Evolutionary conservation across 2,329 filamentous ascomycete genomes (phyloP).

Genomic region (Amauroascus niger): DNA sequence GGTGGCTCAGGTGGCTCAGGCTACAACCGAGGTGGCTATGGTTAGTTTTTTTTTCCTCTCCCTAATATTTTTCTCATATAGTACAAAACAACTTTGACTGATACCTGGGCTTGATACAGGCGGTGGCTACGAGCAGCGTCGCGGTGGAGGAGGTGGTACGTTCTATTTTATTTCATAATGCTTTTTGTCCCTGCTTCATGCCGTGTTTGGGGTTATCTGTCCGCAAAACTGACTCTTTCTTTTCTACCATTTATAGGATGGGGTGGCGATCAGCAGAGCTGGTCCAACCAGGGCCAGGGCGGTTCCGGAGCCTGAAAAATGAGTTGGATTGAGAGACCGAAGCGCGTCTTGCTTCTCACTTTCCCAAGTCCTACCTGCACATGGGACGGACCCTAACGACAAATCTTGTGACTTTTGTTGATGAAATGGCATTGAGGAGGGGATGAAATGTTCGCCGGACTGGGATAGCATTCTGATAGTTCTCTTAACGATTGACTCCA

Average conservation of each 20-base stretch:
- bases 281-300: slow-evolving; percentile 13
- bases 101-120: slow-evolving; percentile 14
- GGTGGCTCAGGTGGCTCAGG: slow-evolving; percentile 27
- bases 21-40: slow-evolving; percentile 27
- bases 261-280: slow-evolving; percentile 14
- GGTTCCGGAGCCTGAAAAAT: slow-evolving; percentile 5
- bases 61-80: no score
- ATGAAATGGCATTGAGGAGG: slow-evolving; percentile 5
- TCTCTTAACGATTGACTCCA: slow-evolving; percentile 1
- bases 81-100: neutral
- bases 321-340: neutral
- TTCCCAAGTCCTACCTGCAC: neutral
- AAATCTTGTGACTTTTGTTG: slow-evolving; percentile 7
- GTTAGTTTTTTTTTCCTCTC: no score
- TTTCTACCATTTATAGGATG: slow-evolving; percentile 5
- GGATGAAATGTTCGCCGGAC: neutral
- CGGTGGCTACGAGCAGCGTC: slow-evolving; percentile 22
- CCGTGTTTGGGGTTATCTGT: neutral
- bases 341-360: neutral
- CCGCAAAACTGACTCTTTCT: neutral
- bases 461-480: slow-evolving; percentile 8
- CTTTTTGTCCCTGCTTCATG: neutral
- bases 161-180: no score
- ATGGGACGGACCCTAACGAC: neutral
- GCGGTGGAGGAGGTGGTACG: slow-evolving; percentile 21